Base-by-base conservation (phyloP, 1,284 basidiomycete species). In the Sanghuangporus weigelae region DNA sequence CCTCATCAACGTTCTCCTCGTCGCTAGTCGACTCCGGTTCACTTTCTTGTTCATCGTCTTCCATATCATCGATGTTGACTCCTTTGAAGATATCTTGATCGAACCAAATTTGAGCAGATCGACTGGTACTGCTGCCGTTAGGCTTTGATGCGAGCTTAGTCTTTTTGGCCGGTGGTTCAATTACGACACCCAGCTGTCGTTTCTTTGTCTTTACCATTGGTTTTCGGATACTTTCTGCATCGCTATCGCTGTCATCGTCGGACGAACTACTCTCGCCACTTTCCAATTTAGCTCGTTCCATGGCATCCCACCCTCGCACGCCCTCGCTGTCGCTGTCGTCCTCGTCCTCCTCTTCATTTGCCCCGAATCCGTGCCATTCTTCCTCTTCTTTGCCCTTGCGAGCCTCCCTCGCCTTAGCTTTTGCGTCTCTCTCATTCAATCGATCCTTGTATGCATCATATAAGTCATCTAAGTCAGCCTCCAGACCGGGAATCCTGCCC, bases 361-460 rank as follows among this genome's bases (percentile, higher is more conserved):
- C 71, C 59, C 69, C 69, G 68, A 96, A 86, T 8, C 95, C 95
- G 63, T 76, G 75, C 94, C 95, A 97, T 66, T 87, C 87, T 68
- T 85, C 87, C 60, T 82, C 81, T 70, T 85, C 84, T 69, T 85
- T 85, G 72, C 89, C 88, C 73, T 89, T 90, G 61, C 95, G 82
- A 8, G 89, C 86, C 75, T 97, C 90, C 74, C 89, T 89, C 55
- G 92, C 94, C 72, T 88, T 93, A 79, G 84, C 94, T 77, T 98
- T 98, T 46, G 92, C 84, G 74, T 99, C 96, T 60, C 87, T 83
- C 72, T 96, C 94, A 63, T 85, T 82, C 78, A 94, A 77, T 65
- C 91, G 84, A 63, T 89, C 86, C 73, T 86, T 90, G 76, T 98
- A 99, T 44, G 86, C 82, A 69, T 95, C 89, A 77, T 99, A 99